Conservation (phyloP, 768 basidiomycete species). For the Omphalotus guepiniiformis region DNA sequence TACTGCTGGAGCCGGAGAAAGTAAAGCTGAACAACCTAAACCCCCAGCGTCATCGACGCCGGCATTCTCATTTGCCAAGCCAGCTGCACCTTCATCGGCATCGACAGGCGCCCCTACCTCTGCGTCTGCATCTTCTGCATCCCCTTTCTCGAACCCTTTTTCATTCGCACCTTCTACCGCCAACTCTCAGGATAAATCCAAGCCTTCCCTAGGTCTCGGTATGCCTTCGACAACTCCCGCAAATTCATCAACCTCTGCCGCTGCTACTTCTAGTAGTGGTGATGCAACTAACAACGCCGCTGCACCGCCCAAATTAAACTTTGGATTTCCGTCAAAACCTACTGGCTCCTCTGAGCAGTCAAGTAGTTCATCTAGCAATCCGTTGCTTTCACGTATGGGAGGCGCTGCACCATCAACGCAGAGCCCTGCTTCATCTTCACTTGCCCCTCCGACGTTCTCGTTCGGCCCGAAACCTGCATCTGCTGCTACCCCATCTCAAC, state of each 20-base stretch:
- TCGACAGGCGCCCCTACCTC: slow-evolving; percentile 7
- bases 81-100: slow-evolving; percentile 10
- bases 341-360: slow-evolving; percentile 15
- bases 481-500: slow-evolving; percentile 13
- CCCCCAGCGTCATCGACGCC: slow-evolving; percentile 15
- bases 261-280: slow-evolving; percentile 4
- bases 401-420: slow-evolving; percentile 10
- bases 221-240: slow-evolving; percentile 10
- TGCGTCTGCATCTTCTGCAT: slow-evolving; percentile 13
- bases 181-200: slow-evolving; percentile 8
- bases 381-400: slow-evolving; percentile 6
- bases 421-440: slow-evolving; percentile 11
- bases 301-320: slow-evolving; percentile 8
- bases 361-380: too few relatives aligned
- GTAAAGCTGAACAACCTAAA: slow-evolving; percentile 6
- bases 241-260: slow-evolving; percentile 9
- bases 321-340: slow-evolving; percentile 9
- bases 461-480: slow-evolving; percentile 11
- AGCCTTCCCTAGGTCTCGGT: slow-evolving; percentile 12
- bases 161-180: slow-evolving; percentile 16
- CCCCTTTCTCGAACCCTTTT: slow-evolving; percentile 14
- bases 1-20: slow-evolving; percentile 10
- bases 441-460: slow-evolving; percentile 15
- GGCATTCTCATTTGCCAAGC: slow-evolving; percentile 13
- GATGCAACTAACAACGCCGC: not conserved